These are phyloP conservation scores for Daldinia sp. DNA, from an alignment of 2,329 filamentous ascomycete genomes.

Conservation along the genomic window DNA sequence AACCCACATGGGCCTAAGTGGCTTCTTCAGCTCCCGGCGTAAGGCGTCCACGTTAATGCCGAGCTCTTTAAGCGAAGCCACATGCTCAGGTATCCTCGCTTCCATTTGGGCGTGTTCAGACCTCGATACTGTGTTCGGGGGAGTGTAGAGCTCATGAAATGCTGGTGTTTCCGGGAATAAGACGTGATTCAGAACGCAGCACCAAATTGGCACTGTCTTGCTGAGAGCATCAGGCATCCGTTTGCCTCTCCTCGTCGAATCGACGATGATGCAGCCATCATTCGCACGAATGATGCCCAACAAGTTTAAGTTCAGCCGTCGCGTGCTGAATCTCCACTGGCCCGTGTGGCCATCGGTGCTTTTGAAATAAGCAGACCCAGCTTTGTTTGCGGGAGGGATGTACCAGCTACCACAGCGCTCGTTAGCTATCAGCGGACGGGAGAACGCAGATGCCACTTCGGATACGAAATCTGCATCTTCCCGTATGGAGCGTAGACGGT, in stretches of 20 bases:
- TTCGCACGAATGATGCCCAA: conserved; percentile 73
- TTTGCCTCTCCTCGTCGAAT: conserved; percentile 93
- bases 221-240: conserved; percentile 94
- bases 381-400: conserved; percentile 73
- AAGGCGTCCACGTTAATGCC: conserved; percentile 69
- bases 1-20: conserved; percentile 83
- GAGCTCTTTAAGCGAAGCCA: conserved; percentile 65
- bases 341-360: conserved; percentile 94
- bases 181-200: conserved; percentile 82
- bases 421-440: conserved; percentile 85
- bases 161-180: conserved; percentile 72
- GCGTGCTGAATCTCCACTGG: conserved; percentile 89
- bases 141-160: conserved; percentile 72
- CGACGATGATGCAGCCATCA: conserved; percentile 87
- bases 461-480: conserved; percentile 81
- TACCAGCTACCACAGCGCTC: conserved; percentile 98
- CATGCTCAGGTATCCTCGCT: conserved; percentile 67
- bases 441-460: conserved; percentile 66
- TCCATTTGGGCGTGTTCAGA: conserved; percentile 87
- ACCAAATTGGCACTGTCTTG: conserved; percentile 96
- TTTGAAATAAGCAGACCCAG: conserved; percentile 91
- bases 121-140: conserved; percentile 76
- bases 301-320: conserved; percentile 87
- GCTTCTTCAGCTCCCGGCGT: conserved; percentile 71
- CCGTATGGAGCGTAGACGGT: conserved; percentile 83